Evolutionary conservation across 2,329 filamentous ascomycete genomes (phyloP).

Genomic region (Trichoderma sp.): DNA sequence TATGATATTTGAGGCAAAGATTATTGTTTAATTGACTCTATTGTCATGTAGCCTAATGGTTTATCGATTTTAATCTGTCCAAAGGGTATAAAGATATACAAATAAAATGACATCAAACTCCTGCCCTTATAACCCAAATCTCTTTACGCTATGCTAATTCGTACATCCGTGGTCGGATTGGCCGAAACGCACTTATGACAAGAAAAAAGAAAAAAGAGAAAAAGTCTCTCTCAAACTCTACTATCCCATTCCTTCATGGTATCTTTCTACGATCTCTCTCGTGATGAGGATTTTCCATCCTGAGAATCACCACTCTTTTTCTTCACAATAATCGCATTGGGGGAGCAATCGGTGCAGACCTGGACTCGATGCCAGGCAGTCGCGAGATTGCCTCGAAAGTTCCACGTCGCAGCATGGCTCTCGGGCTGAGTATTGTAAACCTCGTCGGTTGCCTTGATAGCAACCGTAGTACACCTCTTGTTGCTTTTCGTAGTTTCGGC

Average conservation of each 20-base stretch:
- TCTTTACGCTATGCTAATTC: neutral
- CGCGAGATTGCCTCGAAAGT: slow-evolving; percentile 66
- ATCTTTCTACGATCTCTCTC: neutral
- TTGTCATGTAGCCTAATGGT: neutral
- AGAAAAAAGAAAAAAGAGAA: neutral
- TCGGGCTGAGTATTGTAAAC: slow-evolving; percentile 70
- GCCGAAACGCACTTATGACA: neutral
- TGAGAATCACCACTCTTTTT: neutral
- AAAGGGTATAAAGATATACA: slow-evolving; percentile 1
- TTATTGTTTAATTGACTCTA: neutral
- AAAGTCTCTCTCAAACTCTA: neutral
- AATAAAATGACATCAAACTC: neutral
- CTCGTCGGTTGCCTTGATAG: slow-evolving; percentile 70
- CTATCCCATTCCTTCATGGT: neutral
- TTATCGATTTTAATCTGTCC: neutral
- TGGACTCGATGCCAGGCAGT: slow-evolving; percentile 68
- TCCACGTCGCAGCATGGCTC: slow-evolving; percentile 62
- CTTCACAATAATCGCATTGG: slow-evolving; percentile 7
- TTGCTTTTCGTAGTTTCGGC: slow-evolving; percentile 4
- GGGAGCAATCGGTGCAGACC: slow-evolving; percentile 42
- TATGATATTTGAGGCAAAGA: neutral
- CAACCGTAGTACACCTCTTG: slow-evolving; percentile 52
- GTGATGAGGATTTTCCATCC: neutral
- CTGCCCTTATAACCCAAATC: neutral
- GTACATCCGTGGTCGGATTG: neutral